Percentiles rank a stretch among this genome's conserved stretches.
phyloP scores from a whole-genome alignment of 2,329 filamentous ascomycete genomes.

The Colletotrichum viniferum region DNA sequence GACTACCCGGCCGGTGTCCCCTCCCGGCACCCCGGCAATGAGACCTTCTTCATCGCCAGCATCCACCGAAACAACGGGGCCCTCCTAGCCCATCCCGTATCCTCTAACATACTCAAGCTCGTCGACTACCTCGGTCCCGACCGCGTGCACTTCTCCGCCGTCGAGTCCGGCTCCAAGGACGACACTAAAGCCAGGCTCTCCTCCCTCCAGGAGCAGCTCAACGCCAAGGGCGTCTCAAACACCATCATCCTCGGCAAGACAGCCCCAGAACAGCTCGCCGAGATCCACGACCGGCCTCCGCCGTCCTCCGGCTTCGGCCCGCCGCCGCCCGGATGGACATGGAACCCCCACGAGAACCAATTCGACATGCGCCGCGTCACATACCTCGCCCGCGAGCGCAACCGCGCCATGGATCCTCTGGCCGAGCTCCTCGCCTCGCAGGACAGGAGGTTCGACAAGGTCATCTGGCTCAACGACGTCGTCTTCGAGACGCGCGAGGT shows the following conservation, averaged over 20 bases:
- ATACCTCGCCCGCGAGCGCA: constrained; percentile 68
- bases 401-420: constrained; percentile 65
- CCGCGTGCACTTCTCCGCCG: constrained; percentile 65
- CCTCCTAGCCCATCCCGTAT: constrained; percentile 66
- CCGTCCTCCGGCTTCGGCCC: constrained; percentile 31
- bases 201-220: constrained; percentile 36
- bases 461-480: constrained; percentile 67
- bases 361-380: constrained; percentile 69
- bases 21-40: constrained; percentile 23
- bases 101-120: constrained; percentile 59
- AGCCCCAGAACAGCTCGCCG: constrained; percentile 59
- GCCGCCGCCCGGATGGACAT: constrained; percentile 65
- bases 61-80: constrained; percentile 68
- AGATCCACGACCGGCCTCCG: constrained; percentile 44
- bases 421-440: constrained; percentile 43
- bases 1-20: neutral
- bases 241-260: constrained; percentile 62
- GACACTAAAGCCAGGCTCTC: constrained; percentile 55
- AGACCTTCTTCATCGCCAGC: constrained; percentile 66
- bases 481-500: constrained; percentile 59
- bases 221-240: constrained; percentile 52
- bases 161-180: constrained; percentile 73
- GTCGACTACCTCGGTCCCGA: constrained; percentile 37
- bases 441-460: constrained; percentile 51
- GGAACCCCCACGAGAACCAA: constrained; percentile 50